Percentiles rank a stretch among this genome's conserved stretches.
Evolutionary conservation across 345 rosid genomes (phyloP).

Genomic region (Acer saccharum): DNA sequence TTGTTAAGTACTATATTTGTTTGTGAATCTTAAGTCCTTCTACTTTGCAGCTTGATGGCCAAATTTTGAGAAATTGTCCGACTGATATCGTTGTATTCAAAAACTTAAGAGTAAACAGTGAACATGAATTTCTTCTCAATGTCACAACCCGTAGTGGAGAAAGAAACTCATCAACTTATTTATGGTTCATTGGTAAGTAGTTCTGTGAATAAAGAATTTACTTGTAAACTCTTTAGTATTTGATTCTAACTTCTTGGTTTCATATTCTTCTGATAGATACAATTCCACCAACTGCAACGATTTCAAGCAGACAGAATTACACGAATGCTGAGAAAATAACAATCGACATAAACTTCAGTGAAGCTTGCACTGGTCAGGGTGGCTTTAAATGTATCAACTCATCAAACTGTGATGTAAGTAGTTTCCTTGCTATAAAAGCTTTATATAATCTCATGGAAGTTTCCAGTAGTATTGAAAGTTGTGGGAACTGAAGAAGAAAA

Average conservation of each 20-base stretch:
- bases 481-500: neutral
- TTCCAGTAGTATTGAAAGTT: neutral
- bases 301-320: conserved; percentile 41
- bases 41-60: conserved; percentile 51
- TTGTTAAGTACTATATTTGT: neutral
- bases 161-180: conserved; percentile 43
- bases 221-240: neutral
- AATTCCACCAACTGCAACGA: conserved; percentile 49
- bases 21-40: too few relatives aligned
- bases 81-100: conserved; percentile 24
- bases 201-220: neutral
- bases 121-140: conserved; percentile 44
- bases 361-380: conserved; percentile 48
- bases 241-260: neutral
- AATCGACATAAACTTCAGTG: conserved; percentile 44
- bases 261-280: conserved; percentile 32
- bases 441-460: neutral
- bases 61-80: conserved; percentile 38
- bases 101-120: conserved; percentile 39
- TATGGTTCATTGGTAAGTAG: conserved; percentile 57
- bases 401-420: conserved; percentile 52
- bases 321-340: conserved; percentile 41
- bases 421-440: neutral
- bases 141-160: conserved; percentile 46
- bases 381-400: conserved; percentile 56